These are phyloP conservation scores for Carallia brachiata DNA, from an alignment of 345 rosid species.

Conservation along the genomic window DNA sequence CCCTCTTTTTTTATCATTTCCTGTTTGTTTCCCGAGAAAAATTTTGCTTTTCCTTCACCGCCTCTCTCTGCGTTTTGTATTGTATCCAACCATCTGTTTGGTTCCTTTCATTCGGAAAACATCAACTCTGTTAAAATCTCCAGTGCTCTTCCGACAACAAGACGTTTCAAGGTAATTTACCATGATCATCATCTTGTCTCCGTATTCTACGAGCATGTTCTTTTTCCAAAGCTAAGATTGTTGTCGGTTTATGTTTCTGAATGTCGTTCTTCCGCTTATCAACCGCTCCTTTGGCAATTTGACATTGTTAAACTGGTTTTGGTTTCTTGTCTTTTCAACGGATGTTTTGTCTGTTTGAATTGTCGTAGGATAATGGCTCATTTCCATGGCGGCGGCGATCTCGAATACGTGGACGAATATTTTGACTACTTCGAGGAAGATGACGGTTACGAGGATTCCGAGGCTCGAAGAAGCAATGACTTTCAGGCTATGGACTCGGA, in stretches of 20 bases:
- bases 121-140: background rate
- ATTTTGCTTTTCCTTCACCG: background rate
- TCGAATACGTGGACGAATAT: constrained; percentile 49
- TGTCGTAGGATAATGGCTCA: constrained; percentile 49
- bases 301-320: background rate
- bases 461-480: constrained; percentile 22
- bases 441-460: constrained; percentile 26
- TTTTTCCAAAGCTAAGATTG: no score
- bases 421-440: constrained; percentile 41
- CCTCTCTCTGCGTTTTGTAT: background rate
- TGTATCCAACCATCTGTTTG: background rate
- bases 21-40: constrained; percentile 27
- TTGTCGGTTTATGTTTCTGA: no score
- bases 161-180: constrained; percentile 19
- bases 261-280: no score
- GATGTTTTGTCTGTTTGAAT: background rate
- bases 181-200: background rate
- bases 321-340: background rate
- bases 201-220: no score
- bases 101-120: background rate
- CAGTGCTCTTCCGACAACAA: no score
- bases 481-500: constrained; percentile 44
- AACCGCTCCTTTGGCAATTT: no score
- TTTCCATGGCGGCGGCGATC: constrained; percentile 39
- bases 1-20: background rate